Base-by-base conservation (phyloP, 2,329 filamentous ascomycete species). In the Talaromyces sp. region DNA sequence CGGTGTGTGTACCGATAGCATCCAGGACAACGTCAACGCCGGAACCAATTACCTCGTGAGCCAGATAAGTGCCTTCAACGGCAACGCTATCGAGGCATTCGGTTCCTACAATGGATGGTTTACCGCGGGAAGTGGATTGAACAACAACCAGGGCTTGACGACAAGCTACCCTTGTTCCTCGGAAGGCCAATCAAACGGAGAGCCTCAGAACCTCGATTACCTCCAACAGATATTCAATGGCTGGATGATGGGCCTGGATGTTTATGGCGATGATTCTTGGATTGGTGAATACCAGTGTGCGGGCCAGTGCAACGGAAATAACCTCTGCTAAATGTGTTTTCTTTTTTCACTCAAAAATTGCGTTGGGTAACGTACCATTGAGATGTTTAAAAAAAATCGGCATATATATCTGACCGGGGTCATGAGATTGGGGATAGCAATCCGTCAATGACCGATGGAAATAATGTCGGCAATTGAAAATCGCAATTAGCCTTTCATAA, bases 71-170 rank as follows among this genome's bases (percentile, higher is more conserved):
- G 61, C 37, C 1, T 43, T 68, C 25, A 69, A 66, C 27, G 70
- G 71, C 2, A 78, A 78, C 67, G 74, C 73, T 3, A 68, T 78
- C 22, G 62, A 67, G 33, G 76, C 75, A 7, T 71, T 78, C 39
- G 75, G 75, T 17, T 66, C 67, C n/a, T 78, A 77, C 65, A 77
- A 78, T 60, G 75, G 75, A 50, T 78, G 74, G 75, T 77, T 78
- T 67, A 74, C 71, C 27, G 72, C 71, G 2, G 67, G 66, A 15
- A 70, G 68, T 58, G 69, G 68, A n/a, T 64, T 72, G 43, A 77
- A 77, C 64, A 70, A 69, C 15, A 71, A 72, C 37, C 70, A 68
- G 61, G 75, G 74, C 6, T 64, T 78, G 17, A 77, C 72, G 8
- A 61, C 64, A 47, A 63, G 66, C 33, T 74, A 73, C 63, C 71